These are phyloP conservation scores for Vicia villosa DNA, from an alignment of 306 rosid species.

Conservation along the genomic window DNA sequence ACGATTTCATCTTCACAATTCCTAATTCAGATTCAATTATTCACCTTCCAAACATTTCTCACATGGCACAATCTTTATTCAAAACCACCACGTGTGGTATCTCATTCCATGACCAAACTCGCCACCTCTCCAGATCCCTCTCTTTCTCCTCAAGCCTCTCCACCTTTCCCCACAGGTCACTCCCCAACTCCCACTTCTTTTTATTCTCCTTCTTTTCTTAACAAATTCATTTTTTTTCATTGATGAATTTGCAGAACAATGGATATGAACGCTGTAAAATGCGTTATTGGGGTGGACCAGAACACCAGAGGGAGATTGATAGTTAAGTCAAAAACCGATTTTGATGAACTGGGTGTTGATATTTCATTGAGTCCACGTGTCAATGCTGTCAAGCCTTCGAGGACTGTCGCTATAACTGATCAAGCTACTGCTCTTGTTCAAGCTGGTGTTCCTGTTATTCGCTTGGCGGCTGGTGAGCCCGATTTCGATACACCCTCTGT, in stretches of 20 bases:
- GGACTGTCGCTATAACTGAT: slow-evolving; percentile 82
- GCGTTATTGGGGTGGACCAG: background rate
- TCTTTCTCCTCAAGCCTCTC: slow-evolving; percentile 6
- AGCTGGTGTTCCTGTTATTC: slow-evolving; percentile 87
- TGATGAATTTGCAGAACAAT: slow-evolving; percentile 31
- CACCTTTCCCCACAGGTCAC: too few relatives aligned
- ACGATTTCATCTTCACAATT: background rate
- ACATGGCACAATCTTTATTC: background rate
- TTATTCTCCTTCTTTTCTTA: too few relatives aligned
- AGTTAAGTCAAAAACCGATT: slow-evolving; percentile 46
- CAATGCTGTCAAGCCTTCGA: slow-evolving; percentile 79
- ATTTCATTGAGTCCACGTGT: slow-evolving; percentile 81
- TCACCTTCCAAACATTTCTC: background rate
- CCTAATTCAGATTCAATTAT: background rate
- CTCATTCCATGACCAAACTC: background rate
- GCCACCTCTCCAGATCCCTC: slow-evolving; percentile 24
- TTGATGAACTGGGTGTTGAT: slow-evolving; percentile 51
- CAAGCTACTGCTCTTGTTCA: slow-evolving; percentile 82
- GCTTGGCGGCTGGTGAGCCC: slow-evolving; percentile 89
- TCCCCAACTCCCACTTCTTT: too few relatives aligned
- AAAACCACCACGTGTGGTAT: background rate
- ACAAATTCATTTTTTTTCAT: too few relatives aligned
- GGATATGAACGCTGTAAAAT: slow-evolving; percentile 11
- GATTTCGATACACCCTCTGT: slow-evolving; percentile 87
- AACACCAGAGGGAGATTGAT: background rate